A percentile compares a stretch with the other conserved stretches of the same genome.
These are phyloP conservation scores for Senna siamea DNA, from an alignment of 306 rosid species.

Conservation along the genomic window DNA sequence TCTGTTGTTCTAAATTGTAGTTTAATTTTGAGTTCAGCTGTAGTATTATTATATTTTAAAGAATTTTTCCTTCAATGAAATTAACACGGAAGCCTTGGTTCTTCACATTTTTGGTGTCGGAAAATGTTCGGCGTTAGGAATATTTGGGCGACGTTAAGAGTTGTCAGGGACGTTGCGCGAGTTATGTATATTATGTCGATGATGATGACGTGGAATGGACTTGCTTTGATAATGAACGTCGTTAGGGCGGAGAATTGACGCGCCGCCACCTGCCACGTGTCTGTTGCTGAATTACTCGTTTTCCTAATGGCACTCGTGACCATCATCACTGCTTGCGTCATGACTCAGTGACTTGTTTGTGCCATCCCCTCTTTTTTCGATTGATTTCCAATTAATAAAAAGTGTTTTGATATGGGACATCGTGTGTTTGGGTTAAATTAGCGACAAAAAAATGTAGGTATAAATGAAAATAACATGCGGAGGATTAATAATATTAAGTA, in stretches of 20 bases:
- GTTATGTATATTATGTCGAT: not conserved
- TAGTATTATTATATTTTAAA: conserved; percentile 28
- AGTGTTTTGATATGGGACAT: not conserved
- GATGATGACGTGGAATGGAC: not conserved
- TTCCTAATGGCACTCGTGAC: not conserved
- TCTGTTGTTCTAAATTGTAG: conserved; percentile 45
- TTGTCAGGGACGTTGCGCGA: not conserved
- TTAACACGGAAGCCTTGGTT: not conserved
- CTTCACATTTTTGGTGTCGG: not conserved
- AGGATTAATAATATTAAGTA: not conserved
- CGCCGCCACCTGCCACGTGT: conserved; percentile 45
- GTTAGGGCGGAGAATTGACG: not conserved
- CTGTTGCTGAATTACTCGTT: not conserved
- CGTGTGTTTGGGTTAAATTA: not conserved
- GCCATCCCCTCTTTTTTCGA: not conserved
- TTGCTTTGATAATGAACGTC: not conserved
- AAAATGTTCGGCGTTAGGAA: not conserved
- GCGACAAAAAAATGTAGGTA: not conserved
- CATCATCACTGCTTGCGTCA: conserved; percentile 17
- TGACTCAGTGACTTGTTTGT: not conserved
- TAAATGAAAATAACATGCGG: not conserved
- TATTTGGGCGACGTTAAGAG: not conserved
- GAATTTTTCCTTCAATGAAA: not conserved
- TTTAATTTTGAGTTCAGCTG: not conserved
- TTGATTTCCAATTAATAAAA: not conserved